Base-by-base conservation (phyloP, 106 monocot genomes). In the Phalaenopsis aphrodite region DNA sequence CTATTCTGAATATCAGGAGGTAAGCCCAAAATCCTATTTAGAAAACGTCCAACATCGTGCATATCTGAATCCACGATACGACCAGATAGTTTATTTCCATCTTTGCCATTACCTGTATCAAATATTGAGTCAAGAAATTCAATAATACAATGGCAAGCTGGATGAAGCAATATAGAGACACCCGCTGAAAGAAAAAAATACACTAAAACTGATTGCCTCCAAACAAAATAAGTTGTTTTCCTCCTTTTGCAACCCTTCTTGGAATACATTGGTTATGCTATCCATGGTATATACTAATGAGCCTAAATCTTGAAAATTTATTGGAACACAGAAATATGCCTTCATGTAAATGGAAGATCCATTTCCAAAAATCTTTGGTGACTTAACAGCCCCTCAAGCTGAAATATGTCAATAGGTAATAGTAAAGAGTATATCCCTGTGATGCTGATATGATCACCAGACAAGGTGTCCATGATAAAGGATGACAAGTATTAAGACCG, bases 1-100 rank as follows among this genome's bases (percentile, higher is more conserved):
- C 89, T 93, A 87, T 99, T 99, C 75, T 99, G 99, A 74, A 99
- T 91, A 43, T 93, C 85, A 64, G 94, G 92, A 81, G 99, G 89
- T 79, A 99, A 86, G 21, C 99, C 99, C 78, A 99, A 82, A 79
- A 99, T 87, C 36, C 98, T 86, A 82, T 99, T 99, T 39, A 99
- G 88, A 84, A 99, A 99, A 43, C 98, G 90, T n/a, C 92, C 98
- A 83, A 99, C 89, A 83, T 99, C 98, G 79, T 99, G 94, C 98
- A 99, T 99, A 79, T 99, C 98, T 77, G 92, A 91, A 45, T 99
- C 98, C 57, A 91, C 91, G 39, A 99, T 99, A 37, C 94, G 94
- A 15, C 98, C 98, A 61, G 88, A 87, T 64, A 92, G 23, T 78
- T 88, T 93, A 38, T 88, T 89, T 38, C 80, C 80, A 85, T 93